These are phyloP conservation scores for Syncephalis fuscata DNA, from an alignment of 371 early-diverging fungal genomes.

Conservation along the genomic window DNA sequence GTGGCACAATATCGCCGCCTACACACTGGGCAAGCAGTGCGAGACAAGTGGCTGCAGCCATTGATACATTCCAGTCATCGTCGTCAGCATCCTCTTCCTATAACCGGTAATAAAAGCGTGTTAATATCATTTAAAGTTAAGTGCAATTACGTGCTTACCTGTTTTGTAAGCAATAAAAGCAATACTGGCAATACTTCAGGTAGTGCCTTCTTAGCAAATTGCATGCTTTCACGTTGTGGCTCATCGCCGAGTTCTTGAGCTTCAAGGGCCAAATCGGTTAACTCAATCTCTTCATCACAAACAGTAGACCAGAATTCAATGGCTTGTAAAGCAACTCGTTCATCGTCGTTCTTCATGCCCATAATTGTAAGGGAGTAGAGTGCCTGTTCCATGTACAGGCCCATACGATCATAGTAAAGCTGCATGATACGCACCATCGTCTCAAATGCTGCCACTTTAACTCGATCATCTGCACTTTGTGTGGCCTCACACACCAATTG, in stretches of 20 bases:
- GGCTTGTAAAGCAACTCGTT: conserved; percentile 83
- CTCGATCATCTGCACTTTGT: conserved; percentile 47
- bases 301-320: conserved; percentile 98
- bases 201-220: conserved; percentile 67
- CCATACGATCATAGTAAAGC: conserved; percentile 89
- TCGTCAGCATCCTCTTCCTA: conserved; percentile 91
- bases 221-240: conserved; percentile 30
- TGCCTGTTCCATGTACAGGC: conserved; percentile 85
- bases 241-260: conserved; percentile 31
- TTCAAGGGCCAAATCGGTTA: conserved; percentile 32
- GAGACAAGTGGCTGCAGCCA: conserved; percentile 94
- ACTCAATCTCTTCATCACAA: conserved; percentile 82
- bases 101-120: no score
- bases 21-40: conserved; percentile 71
- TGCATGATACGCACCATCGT: conserved; percentile 91
- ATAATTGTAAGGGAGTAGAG: conserved; percentile 78
- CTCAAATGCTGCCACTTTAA: conserved; percentile 80
- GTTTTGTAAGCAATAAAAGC: conserved; percentile 71
- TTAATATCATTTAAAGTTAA: no score
- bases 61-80: conserved; percentile 92
- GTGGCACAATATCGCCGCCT: conserved; percentile 52
- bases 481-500: conserved; percentile 94
- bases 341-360: conserved; percentile 76
- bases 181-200: conserved; percentile 73
- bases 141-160: conserved; percentile 21